Conservation (phyloP, 2,329 filamentous ascomycete genomes). For the Stagonosporopsis chrysanthemi region DNA sequence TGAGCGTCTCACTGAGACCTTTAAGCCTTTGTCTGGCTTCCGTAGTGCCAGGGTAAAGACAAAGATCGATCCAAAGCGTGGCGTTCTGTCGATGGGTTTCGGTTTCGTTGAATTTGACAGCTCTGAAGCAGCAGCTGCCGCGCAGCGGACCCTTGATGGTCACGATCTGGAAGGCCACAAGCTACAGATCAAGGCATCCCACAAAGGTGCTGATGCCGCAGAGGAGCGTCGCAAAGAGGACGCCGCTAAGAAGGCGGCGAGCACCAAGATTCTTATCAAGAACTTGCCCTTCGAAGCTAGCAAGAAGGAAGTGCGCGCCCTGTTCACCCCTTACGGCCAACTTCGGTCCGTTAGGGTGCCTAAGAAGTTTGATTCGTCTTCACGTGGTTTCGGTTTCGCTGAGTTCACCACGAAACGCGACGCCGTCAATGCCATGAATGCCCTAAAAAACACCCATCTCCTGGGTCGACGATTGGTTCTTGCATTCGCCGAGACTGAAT, state of each 20-base stretch:
- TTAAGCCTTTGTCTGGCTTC: slow-evolving; percentile 85
- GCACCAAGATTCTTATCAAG: slow-evolving; percentile 96
- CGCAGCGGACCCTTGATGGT: slow-evolving; percentile 85
- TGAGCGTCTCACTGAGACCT: slow-evolving; percentile 75
- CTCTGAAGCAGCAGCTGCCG: slow-evolving; percentile 79
- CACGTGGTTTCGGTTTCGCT: slow-evolving; percentile 95
- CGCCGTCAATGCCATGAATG: slow-evolving; percentile 88
- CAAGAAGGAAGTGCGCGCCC: slow-evolving; percentile 86
- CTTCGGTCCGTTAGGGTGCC: slow-evolving; percentile 91
- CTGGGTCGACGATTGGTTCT: slow-evolving; percentile 88
- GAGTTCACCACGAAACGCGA: slow-evolving; percentile 93
- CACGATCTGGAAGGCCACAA: slow-evolving; percentile 86
- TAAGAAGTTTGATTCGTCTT: slow-evolving; percentile 88
- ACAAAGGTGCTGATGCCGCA: slow-evolving; percentile 85
- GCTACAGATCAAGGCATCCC: slow-evolving; percentile 83
- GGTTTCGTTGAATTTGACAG: slow-evolving; percentile 90
- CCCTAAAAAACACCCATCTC: slow-evolving; percentile 90
- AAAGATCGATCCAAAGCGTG: slow-evolving; percentile 89
- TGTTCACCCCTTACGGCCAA: slow-evolving; percentile 91
- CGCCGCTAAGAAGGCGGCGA: slow-evolving; percentile 78
- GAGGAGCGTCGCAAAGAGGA: slow-evolving; percentile 87
- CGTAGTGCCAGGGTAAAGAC: slow-evolving; percentile 90
- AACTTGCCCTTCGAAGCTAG: slow-evolving; percentile 92
- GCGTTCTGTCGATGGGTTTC: slow-evolving; percentile 91
- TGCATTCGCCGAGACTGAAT: slow-evolving; percentile 88